Evolutionary conservation across 2,329 filamentous ascomycete genomes (phyloP).

Genomic region (Emmonsiellopsis sp.): DNA sequence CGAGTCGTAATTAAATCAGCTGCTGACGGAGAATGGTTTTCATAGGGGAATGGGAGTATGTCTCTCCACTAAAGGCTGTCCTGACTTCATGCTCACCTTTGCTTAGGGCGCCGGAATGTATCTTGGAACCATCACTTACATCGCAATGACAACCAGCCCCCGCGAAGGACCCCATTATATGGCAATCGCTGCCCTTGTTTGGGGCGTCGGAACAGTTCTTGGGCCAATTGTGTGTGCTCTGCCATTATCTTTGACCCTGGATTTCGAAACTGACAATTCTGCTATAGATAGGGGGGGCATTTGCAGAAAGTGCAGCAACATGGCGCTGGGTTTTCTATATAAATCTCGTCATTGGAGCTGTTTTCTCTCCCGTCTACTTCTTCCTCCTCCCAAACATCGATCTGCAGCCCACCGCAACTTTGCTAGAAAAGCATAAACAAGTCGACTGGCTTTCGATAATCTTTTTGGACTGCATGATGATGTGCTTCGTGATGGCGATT

Average conservation of each 20-base stretch:
- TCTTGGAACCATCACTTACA: slow-evolving; percentile 12
- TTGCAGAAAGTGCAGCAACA: slow-evolving; percentile 18
- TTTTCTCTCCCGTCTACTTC: slow-evolving; percentile 33
- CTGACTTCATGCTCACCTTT: no score
- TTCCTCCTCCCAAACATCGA: slow-evolving; percentile 29
- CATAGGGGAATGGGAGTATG: no score
- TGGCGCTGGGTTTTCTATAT: slow-evolving; percentile 40
- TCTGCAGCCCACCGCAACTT: slow-evolving; percentile 14
- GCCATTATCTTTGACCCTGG: no score
- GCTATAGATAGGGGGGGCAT: slow-evolving; percentile 24
- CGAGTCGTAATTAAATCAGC: no score
- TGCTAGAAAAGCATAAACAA: slow-evolving; percentile 15
- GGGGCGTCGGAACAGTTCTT: slow-evolving; percentile 28
- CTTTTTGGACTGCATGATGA: slow-evolving; percentile 31
- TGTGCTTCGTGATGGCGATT: slow-evolving; percentile 38
- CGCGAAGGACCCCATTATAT: slow-evolving; percentile 36
- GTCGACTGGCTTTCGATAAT: slow-evolving; percentile 38
- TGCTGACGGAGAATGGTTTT: no score
- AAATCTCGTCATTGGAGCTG: slow-evolving; percentile 41
- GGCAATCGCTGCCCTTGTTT: slow-evolving; percentile 24
- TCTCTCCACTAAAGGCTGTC: no score
- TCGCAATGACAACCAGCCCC: slow-evolving; percentile 24
- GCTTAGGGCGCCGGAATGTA: slow-evolving; percentile 22
- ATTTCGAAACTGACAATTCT: no score
- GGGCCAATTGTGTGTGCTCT: slow-evolving; percentile 21